Conservation (phyloP, 495 filamentous ascomycete species). For the Aspergillus funiculosus region DNA sequence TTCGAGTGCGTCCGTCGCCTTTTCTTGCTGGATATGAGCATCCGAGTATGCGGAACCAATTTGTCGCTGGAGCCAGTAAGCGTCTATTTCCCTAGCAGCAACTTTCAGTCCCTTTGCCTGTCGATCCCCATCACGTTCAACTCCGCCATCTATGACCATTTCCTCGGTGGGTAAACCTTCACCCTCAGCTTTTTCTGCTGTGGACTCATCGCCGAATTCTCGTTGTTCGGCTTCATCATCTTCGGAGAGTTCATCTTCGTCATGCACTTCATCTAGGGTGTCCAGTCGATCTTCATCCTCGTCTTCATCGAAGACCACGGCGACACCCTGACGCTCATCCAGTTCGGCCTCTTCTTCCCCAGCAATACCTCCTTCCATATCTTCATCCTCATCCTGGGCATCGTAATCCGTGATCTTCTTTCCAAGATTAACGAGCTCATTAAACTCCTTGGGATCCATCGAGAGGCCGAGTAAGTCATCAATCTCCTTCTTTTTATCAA, state of each 20-base stretch:
- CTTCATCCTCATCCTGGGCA: conserved; percentile 92
- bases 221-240: conserved; percentile 58
- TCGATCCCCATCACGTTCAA: conserved; percentile 34
- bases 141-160: conserved; percentile 71
- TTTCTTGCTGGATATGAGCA: conserved; percentile 84
- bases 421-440: conserved; percentile 90
- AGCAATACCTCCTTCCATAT: conserved; percentile 63
- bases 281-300: conserved; percentile 77
- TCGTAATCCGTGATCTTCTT: conserved; percentile 99
- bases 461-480: conserved; percentile 83
- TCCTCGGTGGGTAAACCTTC: conserved; percentile 55
- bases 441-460: conserved; percentile 87
- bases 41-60: conserved; percentile 84
- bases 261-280: conserved; percentile 71
- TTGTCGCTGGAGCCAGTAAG: conserved; percentile 93
- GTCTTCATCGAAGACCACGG: conserved; percentile 94
- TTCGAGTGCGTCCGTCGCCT: conserved; percentile 71
- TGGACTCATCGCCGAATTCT: conserved; percentile 48
- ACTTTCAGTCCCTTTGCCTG: conserved; percentile 57
- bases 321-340: conserved; percentile 92
- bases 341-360: conserved; percentile 63
- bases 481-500: conserved; percentile 96
- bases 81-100: conserved; percentile 83
- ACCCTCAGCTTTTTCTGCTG: conserved; percentile 43
- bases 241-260: conserved; percentile 65